A percentile compares a stretch with the other conserved stretches of the same genome.
phyloP scores from a whole-genome alignment of 257 asterid genomes.

The Buddleja alternifolia region DNA sequence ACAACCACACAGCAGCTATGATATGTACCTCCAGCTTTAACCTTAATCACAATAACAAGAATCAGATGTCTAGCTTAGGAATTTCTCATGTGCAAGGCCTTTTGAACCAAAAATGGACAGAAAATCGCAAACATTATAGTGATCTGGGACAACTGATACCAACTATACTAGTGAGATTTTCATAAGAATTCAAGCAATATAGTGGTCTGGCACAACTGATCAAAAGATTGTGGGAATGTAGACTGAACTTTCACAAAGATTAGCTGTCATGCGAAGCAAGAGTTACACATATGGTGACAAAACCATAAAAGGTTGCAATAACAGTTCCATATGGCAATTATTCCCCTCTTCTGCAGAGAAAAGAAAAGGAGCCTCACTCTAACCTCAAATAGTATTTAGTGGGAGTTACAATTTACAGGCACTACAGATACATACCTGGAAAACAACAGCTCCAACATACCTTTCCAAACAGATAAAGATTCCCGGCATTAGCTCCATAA shows the following conservation, averaged over 20 bases:
- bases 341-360: neutral
- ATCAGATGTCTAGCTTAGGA: conserved; percentile 32
- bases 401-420: too few relatives aligned
- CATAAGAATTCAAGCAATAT: neutral
- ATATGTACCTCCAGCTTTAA: conserved; percentile 70
- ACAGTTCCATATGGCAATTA: neutral
- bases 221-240: conserved; percentile 3
- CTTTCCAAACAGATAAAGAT: conserved; percentile 91
- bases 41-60: conserved; percentile 51
- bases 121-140: too few relatives aligned
- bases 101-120: neutral
- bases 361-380: too few relatives aligned
- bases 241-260: neutral
- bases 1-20: conserved; percentile 93
- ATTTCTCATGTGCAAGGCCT: conserved; percentile 13
- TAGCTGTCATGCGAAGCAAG: conserved; percentile 17
- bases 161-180: too few relatives aligned
- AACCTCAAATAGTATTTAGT: too few relatives aligned
- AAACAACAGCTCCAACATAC: conserved; percentile 36
- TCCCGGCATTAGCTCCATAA: conserved; percentile 75
- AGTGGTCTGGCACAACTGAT: neutral
- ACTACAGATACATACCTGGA: too few relatives aligned
- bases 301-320: neutral
- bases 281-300: neutral
- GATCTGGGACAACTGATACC: too few relatives aligned